These are phyloP conservation scores for Neonectria faginata DNA, from an alignment of 2,329 filamentous ascomycete genomes.

Conservation along the genomic window DNA sequence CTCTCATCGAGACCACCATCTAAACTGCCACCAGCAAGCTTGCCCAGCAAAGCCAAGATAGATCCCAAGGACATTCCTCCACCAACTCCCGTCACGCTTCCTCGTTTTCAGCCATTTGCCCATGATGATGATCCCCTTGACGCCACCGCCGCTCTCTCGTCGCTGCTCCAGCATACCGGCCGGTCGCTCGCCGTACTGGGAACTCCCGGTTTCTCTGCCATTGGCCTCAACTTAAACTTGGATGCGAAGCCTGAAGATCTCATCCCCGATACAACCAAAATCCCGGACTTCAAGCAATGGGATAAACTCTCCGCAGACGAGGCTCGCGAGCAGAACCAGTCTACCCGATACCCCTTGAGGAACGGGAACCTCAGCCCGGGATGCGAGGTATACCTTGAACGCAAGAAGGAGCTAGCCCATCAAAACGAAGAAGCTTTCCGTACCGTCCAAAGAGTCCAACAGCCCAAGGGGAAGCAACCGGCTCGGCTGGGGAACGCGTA, in stretches of 20 bases:
- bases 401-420: slow-evolving; percentile 67
- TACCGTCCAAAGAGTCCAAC: slow-evolving; percentile 68
- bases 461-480: slow-evolving; percentile 64
- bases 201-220: slow-evolving; percentile 65
- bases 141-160: slow-evolving; percentile 56
- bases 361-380: slow-evolving; percentile 69
- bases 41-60: slow-evolving; percentile 48
- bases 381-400: slow-evolving; percentile 68
- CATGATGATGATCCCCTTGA: slow-evolving; percentile 47
- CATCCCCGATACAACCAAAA: slow-evolving; percentile 64
- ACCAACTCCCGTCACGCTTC: slow-evolving; percentile 66
- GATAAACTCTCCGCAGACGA: slow-evolving; percentile 62
- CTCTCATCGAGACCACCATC: slow-evolving; percentile 33
- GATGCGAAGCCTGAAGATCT: slow-evolving; percentile 62
- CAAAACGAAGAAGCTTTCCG: slow-evolving; percentile 70
- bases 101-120: slow-evolving; percentile 56
- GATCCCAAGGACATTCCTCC: slow-evolving; percentile 66
- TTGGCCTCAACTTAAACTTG: slow-evolving; percentile 67
- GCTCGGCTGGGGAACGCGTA: slow-evolving; percentile 72
- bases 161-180: slow-evolving; percentile 65
- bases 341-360: slow-evolving; percentile 61
- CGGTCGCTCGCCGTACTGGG: slow-evolving; percentile 56
- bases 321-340: slow-evolving; percentile 60
- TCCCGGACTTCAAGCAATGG: slow-evolving; percentile 67
- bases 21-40: slow-evolving; percentile 45